Evolutionary conservation across 2,329 filamentous ascomycete species (phyloP), one percentile per base, ranked within the genome.

Genomic region (Alternaria sp.): DNA sequence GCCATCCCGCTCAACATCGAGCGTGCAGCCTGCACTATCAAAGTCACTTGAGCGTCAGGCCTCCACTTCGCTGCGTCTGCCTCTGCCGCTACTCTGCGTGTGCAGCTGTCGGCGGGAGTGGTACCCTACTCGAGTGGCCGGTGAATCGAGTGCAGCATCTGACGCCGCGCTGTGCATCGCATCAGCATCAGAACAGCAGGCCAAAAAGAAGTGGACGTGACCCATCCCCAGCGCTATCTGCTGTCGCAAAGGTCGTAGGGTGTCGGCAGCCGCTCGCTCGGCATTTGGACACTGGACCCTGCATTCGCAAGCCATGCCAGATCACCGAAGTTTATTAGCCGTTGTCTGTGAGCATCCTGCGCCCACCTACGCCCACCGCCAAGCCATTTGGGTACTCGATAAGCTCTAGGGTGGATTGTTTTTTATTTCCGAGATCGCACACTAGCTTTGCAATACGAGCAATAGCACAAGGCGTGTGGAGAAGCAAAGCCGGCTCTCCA

Each of bases 221-320:
- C 55, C 44, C 40, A 25, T 17, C 23, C 54, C 23, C 43, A 26
- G 11, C 40, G 28, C 54, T 11, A 40, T 44, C 61, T 25, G 32
- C 21, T 44, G 32, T 36, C 19, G 44, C 50, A 59, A 19, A 44
- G 19, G 36, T 52, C 19, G 49, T 40, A 40, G 30, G 49, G 30
- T 57, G 45, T 43, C 55, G 32, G 28, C 13, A 57, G 55, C 55
- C 55, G 61, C 19, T 30, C 32, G 49, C 62, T 59, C 67, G 62
- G 66, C 66, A 67, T 54, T 65, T 64, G 46, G n/a, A 56, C 40
- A 49, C 15, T 21, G 47, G 71, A 69, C 69, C 71, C 71, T 73
- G 69, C 71, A 68, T 70, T 54, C 51, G 43, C 47, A 55, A 36
- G 52, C 59, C 61, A 36, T 65, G 56, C 62, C 62, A 63, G 57